Percentiles rank a stretch among this genome's conserved stretches.
phyloP scores from a whole-genome alignment of 2,329 filamentous ascomycete species.

The Arthroderma sp. region DNA sequence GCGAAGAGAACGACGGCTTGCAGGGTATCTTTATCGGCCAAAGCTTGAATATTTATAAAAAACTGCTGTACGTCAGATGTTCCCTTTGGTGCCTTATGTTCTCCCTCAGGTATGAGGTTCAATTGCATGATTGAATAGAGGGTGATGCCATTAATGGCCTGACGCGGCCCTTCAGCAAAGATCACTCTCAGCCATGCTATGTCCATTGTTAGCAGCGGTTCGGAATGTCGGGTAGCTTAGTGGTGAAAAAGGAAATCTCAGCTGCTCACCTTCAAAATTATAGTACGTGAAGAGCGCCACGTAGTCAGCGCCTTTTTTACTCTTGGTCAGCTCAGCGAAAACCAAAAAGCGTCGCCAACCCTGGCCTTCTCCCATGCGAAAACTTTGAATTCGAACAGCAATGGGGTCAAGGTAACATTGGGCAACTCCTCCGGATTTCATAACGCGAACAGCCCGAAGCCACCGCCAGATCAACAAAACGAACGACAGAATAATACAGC shows the following conservation, averaged over 20 bases:
- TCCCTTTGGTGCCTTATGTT: slow-evolving; percentile 40
- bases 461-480: slow-evolving; percentile 70
- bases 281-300: slow-evolving; percentile 87
- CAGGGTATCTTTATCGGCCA: slow-evolving; percentile 60
- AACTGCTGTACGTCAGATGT: slow-evolving; percentile 58
- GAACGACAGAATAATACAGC: slow-evolving; percentile 83
- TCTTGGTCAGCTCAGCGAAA: slow-evolving; percentile 80
- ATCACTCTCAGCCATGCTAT: slow-evolving; percentile 76
- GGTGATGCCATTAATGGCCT: slow-evolving; percentile 80
- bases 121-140: slow-evolving; percentile 70
- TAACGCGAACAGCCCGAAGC: slow-evolving; percentile 64
- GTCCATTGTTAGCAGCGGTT: slow-evolving; percentile 12
- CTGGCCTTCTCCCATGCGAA: slow-evolving; percentile 57
- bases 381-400: slow-evolving; percentile 71
- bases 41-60: slow-evolving; percentile 63
- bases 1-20: slow-evolving; percentile 73
- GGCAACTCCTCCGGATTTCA: slow-evolving; percentile 71
- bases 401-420: slow-evolving; percentile 84
- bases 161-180: slow-evolving; percentile 81
- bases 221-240: background rate
- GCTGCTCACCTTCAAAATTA: slow-evolving; percentile 46
- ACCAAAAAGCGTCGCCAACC: slow-evolving; percentile 88
- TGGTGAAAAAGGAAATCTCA: background rate
- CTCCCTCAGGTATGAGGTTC: slow-evolving; percentile 52
- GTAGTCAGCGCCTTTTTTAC: slow-evolving; percentile 81